Evolutionary conservation across 192 early-diverging fungal genomes (phyloP).

Genomic region (Entomortierella lignicola): DNA sequence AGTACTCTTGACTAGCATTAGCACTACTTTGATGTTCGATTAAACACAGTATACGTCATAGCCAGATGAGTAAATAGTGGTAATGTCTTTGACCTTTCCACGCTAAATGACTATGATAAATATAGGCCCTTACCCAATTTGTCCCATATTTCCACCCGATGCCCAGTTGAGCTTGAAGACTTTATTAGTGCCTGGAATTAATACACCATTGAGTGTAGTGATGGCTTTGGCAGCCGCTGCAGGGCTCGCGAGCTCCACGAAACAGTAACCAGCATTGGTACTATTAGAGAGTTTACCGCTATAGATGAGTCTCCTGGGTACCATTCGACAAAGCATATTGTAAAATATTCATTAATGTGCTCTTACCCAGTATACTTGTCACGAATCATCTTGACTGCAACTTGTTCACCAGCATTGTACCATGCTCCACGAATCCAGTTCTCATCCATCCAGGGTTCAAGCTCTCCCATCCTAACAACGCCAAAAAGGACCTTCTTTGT

Average conservation of each 20-base stretch:
- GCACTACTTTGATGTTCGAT: slow-evolving; percentile 47
- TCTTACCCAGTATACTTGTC: slow-evolving; percentile 87
- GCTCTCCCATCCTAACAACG: slow-evolving; percentile 87
- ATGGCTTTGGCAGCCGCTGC: slow-evolving; percentile 79
- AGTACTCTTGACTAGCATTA: slow-evolving; percentile 83
- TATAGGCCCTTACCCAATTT: slow-evolving; percentile 7
- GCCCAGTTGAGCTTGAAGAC: slow-evolving; percentile 98
- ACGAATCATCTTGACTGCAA: slow-evolving; percentile 94
- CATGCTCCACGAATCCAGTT: slow-evolving; percentile 88
- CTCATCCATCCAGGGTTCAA: slow-evolving; percentile 99
- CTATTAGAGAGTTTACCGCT: too few relatives aligned
- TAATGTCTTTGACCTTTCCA: too few relatives aligned
- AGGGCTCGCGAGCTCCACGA: slow-evolving; percentile 86
- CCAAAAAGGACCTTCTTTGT: neutral
- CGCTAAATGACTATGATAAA: neutral
- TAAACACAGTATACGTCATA: neutral
- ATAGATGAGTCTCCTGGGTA: too few relatives aligned
- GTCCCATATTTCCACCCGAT: slow-evolving; percentile 70
- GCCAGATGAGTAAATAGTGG: neutral
- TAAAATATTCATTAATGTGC: too few relatives aligned
- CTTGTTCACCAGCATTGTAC: slow-evolving; percentile 85
- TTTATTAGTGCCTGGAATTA: slow-evolving; percentile 86
- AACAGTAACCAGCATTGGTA: slow-evolving; percentile 88
- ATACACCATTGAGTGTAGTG: slow-evolving; percentile 76
- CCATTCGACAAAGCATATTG: too few relatives aligned